These are phyloP conservation scores for Brassica nigra DNA, from an alignment of 345 rosid genomes.

Conservation along the genomic window DNA sequence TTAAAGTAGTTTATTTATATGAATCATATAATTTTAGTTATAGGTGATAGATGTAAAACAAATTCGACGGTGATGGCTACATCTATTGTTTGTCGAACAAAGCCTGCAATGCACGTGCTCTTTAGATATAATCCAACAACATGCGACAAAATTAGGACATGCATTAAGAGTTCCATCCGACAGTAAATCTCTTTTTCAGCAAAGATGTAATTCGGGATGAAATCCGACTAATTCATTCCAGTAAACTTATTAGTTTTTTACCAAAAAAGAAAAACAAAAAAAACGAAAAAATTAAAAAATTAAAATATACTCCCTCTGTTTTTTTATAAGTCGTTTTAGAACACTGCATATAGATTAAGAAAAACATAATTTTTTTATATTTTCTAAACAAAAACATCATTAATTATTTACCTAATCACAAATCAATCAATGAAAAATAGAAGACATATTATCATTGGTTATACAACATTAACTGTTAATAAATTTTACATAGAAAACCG, in stretches of 20 bases:
- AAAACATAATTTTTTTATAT: too few species aligned
- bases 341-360: too few species aligned
- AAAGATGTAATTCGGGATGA: background rate
- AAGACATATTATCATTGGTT: too few species aligned
- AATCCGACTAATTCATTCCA: background rate
- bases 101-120: constrained; percentile 64
- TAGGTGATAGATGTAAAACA: constrained; percentile 22
- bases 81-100: constrained; percentile 38
- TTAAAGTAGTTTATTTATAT: background rate
- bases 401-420: too few species aligned
- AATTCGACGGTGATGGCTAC: constrained; percentile 34
- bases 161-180: constrained; percentile 51
- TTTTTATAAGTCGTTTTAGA: too few species aligned
- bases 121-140: constrained; percentile 53
- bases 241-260: background rate
- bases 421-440: too few species aligned
- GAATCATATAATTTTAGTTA: background rate
- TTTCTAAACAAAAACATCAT: too few species aligned
- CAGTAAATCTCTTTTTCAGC: constrained; percentile 26
- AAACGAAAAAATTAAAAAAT: background rate
- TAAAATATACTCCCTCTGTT: background rate
- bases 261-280: background rate
- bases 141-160: constrained; percentile 61
- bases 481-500: too few species aligned
- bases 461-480: too few species aligned